Percentiles rank a stretch among this genome's conserved stretches.
These are phyloP conservation scores for Dioscorea cayenensis DNA, from an alignment of 116 monocot genomes.

Conservation along the genomic window DNA sequence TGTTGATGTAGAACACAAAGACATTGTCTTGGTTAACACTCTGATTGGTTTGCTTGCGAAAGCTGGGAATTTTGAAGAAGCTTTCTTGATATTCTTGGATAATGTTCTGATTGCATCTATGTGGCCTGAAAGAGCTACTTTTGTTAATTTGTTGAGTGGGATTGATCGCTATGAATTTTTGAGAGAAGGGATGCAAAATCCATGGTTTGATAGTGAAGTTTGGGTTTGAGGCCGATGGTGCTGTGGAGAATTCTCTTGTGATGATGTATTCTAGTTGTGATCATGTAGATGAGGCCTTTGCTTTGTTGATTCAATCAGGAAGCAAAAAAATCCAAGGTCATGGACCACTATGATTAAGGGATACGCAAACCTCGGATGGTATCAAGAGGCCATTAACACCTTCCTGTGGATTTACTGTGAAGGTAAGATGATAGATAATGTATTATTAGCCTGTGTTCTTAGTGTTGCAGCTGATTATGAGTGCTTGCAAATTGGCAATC, in stretches of 20 bases:
- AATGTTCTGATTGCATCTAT: background rate
- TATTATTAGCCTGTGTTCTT: conserved; percentile 13
- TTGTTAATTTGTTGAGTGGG: conserved; percentile 21
- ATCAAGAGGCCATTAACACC: conserved; percentile 5
- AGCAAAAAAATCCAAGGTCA: conserved; percentile 14
- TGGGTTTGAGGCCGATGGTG: conserved; percentile 20
- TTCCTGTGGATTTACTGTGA: conserved; percentile 5
- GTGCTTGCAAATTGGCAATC: conserved; percentile 4
- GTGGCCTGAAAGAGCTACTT: conserved; percentile 15
- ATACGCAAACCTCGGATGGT: conserved; percentile 6
- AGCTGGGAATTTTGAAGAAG: conserved; percentile 12
- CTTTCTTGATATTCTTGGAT: conserved; percentile 9
- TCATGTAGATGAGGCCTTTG: background rate
- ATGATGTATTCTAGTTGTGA: conserved; percentile 15
- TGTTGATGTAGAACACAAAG: conserved; percentile 10
- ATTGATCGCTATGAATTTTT: conserved; percentile 3
- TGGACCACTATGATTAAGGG: conserved; percentile 22
- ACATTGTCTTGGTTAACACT: conserved; percentile 16
- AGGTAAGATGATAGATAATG: background rate
- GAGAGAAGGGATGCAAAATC: conserved; percentile 16
- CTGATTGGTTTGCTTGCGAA: conserved; percentile 15
- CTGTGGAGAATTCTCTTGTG: conserved; percentile 21
- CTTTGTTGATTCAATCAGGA: conserved; percentile 7
- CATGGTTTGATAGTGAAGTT: conserved; percentile 19
- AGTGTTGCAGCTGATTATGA: conserved; percentile 3